These are phyloP conservation scores for Flaveria linearis DNA, from an alignment of 129 eudicot genomes.

Conservation along the genomic window DNA sequence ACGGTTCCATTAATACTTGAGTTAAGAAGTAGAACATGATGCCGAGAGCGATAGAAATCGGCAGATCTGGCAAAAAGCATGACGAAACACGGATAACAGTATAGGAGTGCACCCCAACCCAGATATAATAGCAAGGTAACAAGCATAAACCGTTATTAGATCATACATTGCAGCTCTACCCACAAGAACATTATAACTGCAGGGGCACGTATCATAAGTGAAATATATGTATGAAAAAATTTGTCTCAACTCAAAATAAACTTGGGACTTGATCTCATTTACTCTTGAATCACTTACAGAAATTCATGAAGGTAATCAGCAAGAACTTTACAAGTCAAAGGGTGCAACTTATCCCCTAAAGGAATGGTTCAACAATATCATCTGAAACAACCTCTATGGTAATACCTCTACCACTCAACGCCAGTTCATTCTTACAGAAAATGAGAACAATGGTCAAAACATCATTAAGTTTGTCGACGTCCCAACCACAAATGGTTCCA, in stretches of 20 bases:
- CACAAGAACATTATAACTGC: slow-evolving; percentile 77
- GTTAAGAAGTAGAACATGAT: slow-evolving; percentile 92
- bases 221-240: background rate
- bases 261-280: slow-evolving; percentile 26
- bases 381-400: slow-evolving; percentile 13
- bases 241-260: background rate
- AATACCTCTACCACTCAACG: slow-evolving; percentile 17
- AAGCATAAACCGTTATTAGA: slow-evolving; percentile 97
- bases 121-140: slow-evolving; percentile 92
- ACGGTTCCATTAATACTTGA: slow-evolving; percentile 88
- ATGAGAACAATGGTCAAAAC: slow-evolving; percentile 49
- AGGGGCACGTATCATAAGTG: background rate
- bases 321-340: too few relatives aligned
- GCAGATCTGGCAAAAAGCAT: slow-evolving; percentile 89
- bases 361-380: slow-evolving; percentile 20
- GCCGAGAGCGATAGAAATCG: slow-evolving; percentile 80
- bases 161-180: slow-evolving; percentile 99
- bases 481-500: slow-evolving; percentile 99
- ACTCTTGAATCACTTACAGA: slow-evolving; percentile 22
- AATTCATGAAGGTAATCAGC: too few relatives aligned
- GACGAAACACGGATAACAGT: slow-evolving; percentile 81
- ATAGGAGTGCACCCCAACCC: slow-evolving; percentile 93
- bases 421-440: slow-evolving; percentile 13
- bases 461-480: slow-evolving; percentile 83
- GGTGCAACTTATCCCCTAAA: slow-evolving; percentile 18